phyloP scores from a whole-genome alignment of 345 rosid genomes.

The Citrus reticulata region DNA sequence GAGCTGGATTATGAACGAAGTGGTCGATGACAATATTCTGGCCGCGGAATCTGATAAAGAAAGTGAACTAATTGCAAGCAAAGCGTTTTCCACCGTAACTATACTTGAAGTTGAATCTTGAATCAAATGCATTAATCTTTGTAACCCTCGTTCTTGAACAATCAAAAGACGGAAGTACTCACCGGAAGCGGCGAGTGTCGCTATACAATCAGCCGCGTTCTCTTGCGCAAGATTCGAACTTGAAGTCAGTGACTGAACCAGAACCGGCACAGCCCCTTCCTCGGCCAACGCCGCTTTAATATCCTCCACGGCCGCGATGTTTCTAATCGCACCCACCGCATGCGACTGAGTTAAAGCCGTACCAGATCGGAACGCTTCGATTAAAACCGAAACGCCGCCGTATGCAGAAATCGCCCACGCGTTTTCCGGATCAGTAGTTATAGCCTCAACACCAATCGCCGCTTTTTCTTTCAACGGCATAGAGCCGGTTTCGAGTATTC shows the following conservation, averaged over 20 bases:
- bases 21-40: slow-evolving; percentile 53
- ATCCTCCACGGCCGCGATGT: slow-evolving; percentile 56
- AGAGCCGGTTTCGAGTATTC: slow-evolving; percentile 62
- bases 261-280: slow-evolving; percentile 68
- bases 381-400: slow-evolving; percentile 54
- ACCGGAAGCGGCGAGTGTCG: slow-evolving; percentile 60
- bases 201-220: slow-evolving; percentile 47
- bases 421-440: slow-evolving; percentile 63
- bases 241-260: slow-evolving; percentile 44
- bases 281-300: slow-evolving; percentile 52
- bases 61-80: slow-evolving; percentile 48
- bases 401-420: slow-evolving; percentile 72
- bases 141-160: slow-evolving; percentile 57
- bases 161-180: slow-evolving; percentile 55
- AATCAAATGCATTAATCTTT: slow-evolving; percentile 45
- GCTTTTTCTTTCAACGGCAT: slow-evolving; percentile 58
- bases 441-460: slow-evolving; percentile 62
- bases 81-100: slow-evolving; percentile 43
- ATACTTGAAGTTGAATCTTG: slow-evolving; percentile 39
- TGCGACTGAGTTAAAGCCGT: slow-evolving; percentile 44
- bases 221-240: slow-evolving; percentile 36
- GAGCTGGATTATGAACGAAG: slow-evolving; percentile 46
- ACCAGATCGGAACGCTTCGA: slow-evolving; percentile 71
- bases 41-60: slow-evolving; percentile 28
- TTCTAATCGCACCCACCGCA: slow-evolving; percentile 58